Base-by-base conservation (phyloP, 495 filamentous ascomycete genomes). In the Amphirosellinia nigrospora region DNA sequence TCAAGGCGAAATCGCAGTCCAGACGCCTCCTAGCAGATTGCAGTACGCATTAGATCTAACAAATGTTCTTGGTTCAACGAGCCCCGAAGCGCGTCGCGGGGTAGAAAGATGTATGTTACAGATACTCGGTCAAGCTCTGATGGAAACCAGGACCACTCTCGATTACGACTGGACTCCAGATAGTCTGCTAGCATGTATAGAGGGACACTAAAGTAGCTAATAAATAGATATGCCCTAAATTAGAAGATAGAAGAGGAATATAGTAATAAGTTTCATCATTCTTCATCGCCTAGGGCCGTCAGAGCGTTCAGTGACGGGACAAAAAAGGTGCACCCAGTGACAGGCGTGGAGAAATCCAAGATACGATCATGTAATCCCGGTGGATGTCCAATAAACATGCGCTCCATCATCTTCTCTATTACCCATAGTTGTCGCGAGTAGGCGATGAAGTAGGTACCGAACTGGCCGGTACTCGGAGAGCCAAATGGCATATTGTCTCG, bases 401-500 rank as follows among this genome's bases (percentile, higher is more conserved):
- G 78, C 72, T 87, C 80, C 69, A 88, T 67, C 86, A 89, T 89
- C 71, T 79, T 79, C 76, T 89, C 87, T 70, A 87, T 84, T 3
- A 89, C 86, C 86, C 86, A 89, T 5, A 89, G 66, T 4, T 79
- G 75, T 2, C 82, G 74, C 15, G 86, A 85, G 70, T 89, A 89
- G 6, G 86, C 87, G 69, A 88, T 88, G 58, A 89, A 88, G 72
- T 88, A 89, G 2, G 86, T 89, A 19, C 87, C 87, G 66, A 87
- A 88, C 74, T 88, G 80, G 1, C 79, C 82, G 0, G 80, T 76
- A 0, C 83, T 84, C 0, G 86, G 86, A 4, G 82, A 84, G 0
- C 87, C 87, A 72, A 88, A 89, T 0, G 87, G 86, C 87, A 89
- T 89, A 71, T 89, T 89, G 64, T 89, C 87, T 0, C 87, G 81